These are phyloP conservation scores for Aspergillus fischeri DNA, from an alignment of 2,329 filamentous ascomycete species.

Conservation along the genomic window DNA sequence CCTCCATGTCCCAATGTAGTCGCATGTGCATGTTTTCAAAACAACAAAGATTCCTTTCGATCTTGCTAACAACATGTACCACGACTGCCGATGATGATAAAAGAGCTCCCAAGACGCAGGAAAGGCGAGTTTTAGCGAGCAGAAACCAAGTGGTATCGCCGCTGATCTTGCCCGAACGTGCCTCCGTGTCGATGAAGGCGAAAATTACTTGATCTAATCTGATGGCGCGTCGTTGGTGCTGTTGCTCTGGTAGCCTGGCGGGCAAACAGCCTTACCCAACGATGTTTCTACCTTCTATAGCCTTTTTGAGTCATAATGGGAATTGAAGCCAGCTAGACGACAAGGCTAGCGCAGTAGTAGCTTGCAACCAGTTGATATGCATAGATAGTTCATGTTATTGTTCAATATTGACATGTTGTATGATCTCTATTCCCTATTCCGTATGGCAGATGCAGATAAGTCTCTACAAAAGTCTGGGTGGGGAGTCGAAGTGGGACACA, in stretches of 20 bases:
- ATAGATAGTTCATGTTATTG: not conserved
- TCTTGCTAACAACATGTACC: not conserved
- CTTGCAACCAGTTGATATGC: not conserved
- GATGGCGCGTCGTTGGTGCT: conserved; percentile 30
- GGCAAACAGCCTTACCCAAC: not conserved
- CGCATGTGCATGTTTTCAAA: no score
- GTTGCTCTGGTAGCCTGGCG: not conserved
- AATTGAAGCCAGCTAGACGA: not conserved
- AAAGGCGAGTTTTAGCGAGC: conserved; percentile 6
- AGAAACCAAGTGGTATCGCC: conserved; percentile 20
- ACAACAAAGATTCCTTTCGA: not conserved
- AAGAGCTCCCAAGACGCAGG: conserved; percentile 21
- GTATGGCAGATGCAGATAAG: not conserved
- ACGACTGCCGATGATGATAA: conserved; percentile 21
- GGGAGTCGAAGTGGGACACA: not conserved
- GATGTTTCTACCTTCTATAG: not conserved
- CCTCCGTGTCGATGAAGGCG: conserved; percentile 41
- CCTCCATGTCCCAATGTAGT: not conserved
- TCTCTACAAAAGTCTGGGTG: no score
- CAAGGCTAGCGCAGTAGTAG: not conserved
- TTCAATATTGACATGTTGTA: not conserved
- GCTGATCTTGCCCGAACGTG: conserved; percentile 15
- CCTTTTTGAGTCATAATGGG: not conserved
- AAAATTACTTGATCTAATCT: conserved; percentile 62
- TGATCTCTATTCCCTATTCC: not conserved